These are phyloP conservation scores for Dinochytrium kinnereticum DNA, from an alignment of 371 early-diverging fungal genomes.

Conservation along the genomic window DNA sequence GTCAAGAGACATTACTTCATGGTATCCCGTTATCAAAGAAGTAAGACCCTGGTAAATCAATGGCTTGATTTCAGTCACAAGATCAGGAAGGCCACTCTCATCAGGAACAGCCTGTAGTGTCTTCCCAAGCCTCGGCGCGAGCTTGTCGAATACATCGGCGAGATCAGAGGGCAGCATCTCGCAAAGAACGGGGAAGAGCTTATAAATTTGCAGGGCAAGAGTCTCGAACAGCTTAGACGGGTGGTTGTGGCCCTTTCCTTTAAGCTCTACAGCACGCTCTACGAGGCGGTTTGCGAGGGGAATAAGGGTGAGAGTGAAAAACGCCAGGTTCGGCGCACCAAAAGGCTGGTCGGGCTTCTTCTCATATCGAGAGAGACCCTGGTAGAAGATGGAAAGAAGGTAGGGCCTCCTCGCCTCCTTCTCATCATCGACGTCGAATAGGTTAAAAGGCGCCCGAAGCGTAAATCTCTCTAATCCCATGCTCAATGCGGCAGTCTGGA, in stretches of 20 bases:
- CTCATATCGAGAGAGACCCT: constrained; percentile 40
- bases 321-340: constrained; percentile 80
- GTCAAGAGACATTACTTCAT: constrained; percentile 13
- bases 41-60: constrained; percentile 77
- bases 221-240: constrained; percentile 93
- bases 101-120: constrained; percentile 57
- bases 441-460: constrained; percentile 84
- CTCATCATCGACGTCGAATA: constrained; percentile 57
- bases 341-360: constrained; percentile 22
- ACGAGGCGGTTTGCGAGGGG: constrained; percentile 81
- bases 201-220: constrained; percentile 88
- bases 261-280: constrained; percentile 66
- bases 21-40: constrained; percentile 68
- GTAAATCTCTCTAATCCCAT: constrained; percentile 84
- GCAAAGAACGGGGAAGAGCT: constrained; percentile 84
- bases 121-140: constrained; percentile 44
- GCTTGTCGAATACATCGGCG: constrained; percentile 24
- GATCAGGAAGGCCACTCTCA: constrained; percentile 51
- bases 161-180: constrained; percentile 77
- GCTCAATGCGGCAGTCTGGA: constrained; percentile 79
- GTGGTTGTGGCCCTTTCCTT: constrained; percentile 64
- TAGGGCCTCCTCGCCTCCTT: constrained; percentile 52
- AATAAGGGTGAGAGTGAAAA: constrained; percentile 70
- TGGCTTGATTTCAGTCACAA: constrained; percentile 77
- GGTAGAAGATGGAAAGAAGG: constrained; percentile 47